Evolutionary conservation across 2,329 filamentous ascomycete species (phyloP), one percentile per base, ranked within the genome.

Genomic region (Phialemonium atrogriseum): DNA sequence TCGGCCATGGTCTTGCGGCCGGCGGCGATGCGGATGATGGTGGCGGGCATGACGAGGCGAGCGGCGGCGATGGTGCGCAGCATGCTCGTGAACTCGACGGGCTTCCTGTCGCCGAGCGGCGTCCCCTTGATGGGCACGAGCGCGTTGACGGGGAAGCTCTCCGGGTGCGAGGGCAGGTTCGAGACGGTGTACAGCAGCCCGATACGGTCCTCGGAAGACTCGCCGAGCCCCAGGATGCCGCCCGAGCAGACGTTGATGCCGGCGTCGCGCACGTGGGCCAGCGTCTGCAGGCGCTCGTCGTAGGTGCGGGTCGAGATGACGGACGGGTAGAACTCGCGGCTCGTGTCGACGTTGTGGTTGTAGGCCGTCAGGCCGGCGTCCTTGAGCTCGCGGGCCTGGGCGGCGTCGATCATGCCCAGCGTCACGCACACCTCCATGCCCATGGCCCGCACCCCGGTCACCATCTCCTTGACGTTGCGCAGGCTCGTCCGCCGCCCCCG

Each of bases 371-470:
- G 60, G 0, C 87, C 87, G 0, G 86, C 87, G 2, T 77, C 76
- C 52, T 86, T 87, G 42, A 94, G 70, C 60, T 91, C 83, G 49
- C 73, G 73, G 17, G 87, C 87, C 64, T 94, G 86, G 43, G 69
- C 66, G 5, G 67, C 70, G 55, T 94, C 84, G 46, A 94, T 86
- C 87, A 94, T 94, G 45, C 87, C 87, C 13, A 94, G 70, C 2
- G 87, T 94, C n/a, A 94, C 87, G 55, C 87, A 94, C 7, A 78
- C 80, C 57, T 94, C 87, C 84, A 94, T 89, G 28, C 80, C 84
- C 70, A 94, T 70, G 1, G 60, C 80, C 16, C 80, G 71, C 13
- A 94, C 84, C 1, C 86, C 86, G 34, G 75, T 68, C 4, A 94
- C 77, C 87, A 94, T 94, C 32, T 73, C 76, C 50, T 84, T 84